phyloP scores from a whole-genome alignment of 2,329 filamentous ascomycete species.

The Exophiala spinifera region DNA sequence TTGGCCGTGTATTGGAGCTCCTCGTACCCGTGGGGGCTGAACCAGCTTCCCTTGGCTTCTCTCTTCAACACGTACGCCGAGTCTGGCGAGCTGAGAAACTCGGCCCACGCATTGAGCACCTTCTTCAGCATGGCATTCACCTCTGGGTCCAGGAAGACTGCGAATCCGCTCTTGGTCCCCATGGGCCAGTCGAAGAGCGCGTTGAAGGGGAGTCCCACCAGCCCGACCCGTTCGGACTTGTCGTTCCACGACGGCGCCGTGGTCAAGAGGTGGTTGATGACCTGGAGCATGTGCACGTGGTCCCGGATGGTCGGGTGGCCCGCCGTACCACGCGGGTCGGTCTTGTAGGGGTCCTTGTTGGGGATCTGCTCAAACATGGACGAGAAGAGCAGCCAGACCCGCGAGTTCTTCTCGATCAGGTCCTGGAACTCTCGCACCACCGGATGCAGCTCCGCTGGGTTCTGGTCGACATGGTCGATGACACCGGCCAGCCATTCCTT shows the following conservation, averaged over 20 bases:
- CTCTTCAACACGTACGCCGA: constrained; percentile 50
- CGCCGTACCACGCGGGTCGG: constrained; percentile 50
- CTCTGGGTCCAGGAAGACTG: constrained; percentile 52
- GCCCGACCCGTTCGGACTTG: constrained; percentile 35
- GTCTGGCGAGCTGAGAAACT: constrained; percentile 45
- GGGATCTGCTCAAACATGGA: constrained; percentile 69
- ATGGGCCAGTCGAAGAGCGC: constrained; percentile 60
- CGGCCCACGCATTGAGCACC: constrained; percentile 50
- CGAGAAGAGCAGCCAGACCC: constrained; percentile 64
- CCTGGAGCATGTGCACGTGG: constrained; percentile 63
- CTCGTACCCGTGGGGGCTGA: constrained; percentile 38
- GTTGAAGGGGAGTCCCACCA: constrained; percentile 57
- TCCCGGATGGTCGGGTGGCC: constrained; percentile 60
- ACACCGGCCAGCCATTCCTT: constrained; percentile 60
- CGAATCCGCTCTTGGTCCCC: constrained; percentile 53
- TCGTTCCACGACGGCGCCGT: constrained; percentile 44
- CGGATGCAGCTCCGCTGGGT: constrained; percentile 52
- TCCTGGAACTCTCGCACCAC: constrained; percentile 63
- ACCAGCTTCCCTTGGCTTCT: constrained; percentile 39
- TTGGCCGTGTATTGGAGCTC: constrained; percentile 36
- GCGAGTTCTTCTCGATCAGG: constrained; percentile 62
- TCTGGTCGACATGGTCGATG: constrained; percentile 55
- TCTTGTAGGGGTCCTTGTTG: constrained; percentile 55
- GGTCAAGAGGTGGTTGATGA: constrained; percentile 58
- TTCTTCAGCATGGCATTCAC: constrained; percentile 54